These are phyloP conservation scores for Diatrype stigma DNA, from an alignment of 2,329 filamentous ascomycete genomes.

Conservation along the genomic window DNA sequence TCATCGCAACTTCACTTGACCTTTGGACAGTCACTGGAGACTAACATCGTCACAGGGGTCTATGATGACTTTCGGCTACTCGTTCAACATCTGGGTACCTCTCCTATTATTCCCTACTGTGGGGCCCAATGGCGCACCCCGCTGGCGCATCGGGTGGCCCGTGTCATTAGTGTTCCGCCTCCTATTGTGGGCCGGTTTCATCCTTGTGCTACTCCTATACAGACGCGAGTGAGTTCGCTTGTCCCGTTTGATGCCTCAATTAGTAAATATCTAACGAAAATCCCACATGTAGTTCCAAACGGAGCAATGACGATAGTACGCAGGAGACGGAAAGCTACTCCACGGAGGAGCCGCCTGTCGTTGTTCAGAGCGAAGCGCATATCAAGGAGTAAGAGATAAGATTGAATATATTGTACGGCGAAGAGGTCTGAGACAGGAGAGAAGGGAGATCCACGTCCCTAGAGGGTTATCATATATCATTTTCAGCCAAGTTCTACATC, in stretches of 20 bases:
- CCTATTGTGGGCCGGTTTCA: conserved; percentile 38
- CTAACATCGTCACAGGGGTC: conserved; percentile 25
- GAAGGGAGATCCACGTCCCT: too few species aligned
- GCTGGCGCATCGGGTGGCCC: conserved; percentile 46
- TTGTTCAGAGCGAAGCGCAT: conserved; percentile 6
- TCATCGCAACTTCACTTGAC: too few species aligned
- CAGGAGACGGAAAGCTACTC: conserved; percentile 8
- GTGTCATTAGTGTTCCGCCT: conserved; percentile 42
- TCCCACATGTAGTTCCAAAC: neutral
- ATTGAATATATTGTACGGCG: too few species aligned
- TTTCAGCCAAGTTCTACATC: too few species aligned
- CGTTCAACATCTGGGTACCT: conserved; percentile 41
- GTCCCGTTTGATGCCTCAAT: neutral
- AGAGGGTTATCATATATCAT: too few species aligned
- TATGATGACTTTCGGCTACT: conserved; percentile 45
- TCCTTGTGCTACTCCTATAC: conserved; percentile 33
- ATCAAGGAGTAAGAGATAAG: conserved; percentile 9
- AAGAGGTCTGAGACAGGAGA: too few species aligned
- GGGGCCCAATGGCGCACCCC: conserved; percentile 36
- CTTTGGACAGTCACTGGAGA: too few species aligned
- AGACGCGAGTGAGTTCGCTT: conserved; percentile 16
- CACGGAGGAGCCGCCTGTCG: conserved; percentile 6
- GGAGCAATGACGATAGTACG: neutral
- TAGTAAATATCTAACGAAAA: conserved; percentile 4
- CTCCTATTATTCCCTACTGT: conserved; percentile 39